Base-by-base conservation (phyloP, 805 yeast genomes). In the Sporopachydermia quercuum region DNA sequence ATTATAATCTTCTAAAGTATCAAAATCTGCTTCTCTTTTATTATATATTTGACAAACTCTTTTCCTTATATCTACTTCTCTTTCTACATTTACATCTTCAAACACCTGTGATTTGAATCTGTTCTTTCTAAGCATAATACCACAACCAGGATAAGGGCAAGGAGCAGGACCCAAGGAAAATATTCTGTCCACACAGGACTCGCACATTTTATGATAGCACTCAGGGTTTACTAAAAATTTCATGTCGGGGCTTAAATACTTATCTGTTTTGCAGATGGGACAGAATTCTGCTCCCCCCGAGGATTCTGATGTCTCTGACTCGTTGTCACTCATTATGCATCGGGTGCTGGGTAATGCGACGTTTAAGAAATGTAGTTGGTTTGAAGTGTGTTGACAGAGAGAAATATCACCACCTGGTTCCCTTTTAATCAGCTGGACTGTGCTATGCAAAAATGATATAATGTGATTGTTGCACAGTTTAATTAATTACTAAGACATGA, bases 191-290 rank as follows among this genome's bases (percentile, higher is more conserved):
- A 89, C 97, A 61, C 98, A 91, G 1, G 94, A 76, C 49, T 81
- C 96, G 62, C 99, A 91, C 58, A 91, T 89, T 65, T 85, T 89
- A 56, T 91, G 99, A 55, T 91, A 91, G 61, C 99, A 91, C 57
- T 91, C 98, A 0, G 97, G 94, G 51, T 91, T 91, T 47, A 91
- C 86, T 41, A 89, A 71, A 54, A 91, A 89, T 47, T 71, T 76
- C 78, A 91, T 81, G 49, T 87, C 85, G 17, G 97, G 97, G 36
- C 94, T 84, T 45, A 91, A 67, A 57, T 91, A 91, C 56, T 87
- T 66, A 60, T 89, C 95, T 37, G 96, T 85, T 61, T 89, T 85
- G 68, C 99, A 91, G 52, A 91, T 85, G 19, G 97, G 97, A 66
- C 99, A 91, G 76, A 87, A 80, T 57, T 84, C 94, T 65, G 68